These are phyloP conservation scores for Colletotrichum musicola DNA, from an alignment of 2,329 filamentous ascomycete genomes.

Conservation along the genomic window DNA sequence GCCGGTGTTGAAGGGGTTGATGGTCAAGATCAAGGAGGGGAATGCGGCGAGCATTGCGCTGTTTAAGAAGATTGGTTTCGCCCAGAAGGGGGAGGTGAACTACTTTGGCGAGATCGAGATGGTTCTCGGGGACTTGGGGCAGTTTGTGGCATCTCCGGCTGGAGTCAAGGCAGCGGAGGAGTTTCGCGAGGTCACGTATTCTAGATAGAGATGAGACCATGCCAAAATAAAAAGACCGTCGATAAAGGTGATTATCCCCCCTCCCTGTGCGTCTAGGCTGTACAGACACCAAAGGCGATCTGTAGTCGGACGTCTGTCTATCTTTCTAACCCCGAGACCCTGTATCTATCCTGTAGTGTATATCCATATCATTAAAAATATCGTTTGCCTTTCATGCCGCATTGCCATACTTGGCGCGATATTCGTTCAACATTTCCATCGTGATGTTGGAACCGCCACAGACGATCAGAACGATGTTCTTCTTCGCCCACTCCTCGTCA, in stretches of 20 bases:
- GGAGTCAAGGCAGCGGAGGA: conserved; percentile 13
- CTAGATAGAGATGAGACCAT: conserved; percentile 9
- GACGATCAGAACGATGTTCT: conserved; percentile 85
- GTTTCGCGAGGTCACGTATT: conserved; percentile 30
- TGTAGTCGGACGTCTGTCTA: neutral
- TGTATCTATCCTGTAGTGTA: too few relatives aligned
- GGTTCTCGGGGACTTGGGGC: conserved; percentile 51
- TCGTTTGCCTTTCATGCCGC: neutral
- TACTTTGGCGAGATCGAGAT: conserved; percentile 73
- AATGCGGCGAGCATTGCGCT: conserved; percentile 66
- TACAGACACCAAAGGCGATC: too few relatives aligned
- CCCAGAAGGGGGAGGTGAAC: conserved; percentile 64
- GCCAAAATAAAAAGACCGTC: too few relatives aligned
- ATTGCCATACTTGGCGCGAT: conserved; percentile 60
- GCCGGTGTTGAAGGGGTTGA: conserved; percentile 59
- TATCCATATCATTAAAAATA: neutral
- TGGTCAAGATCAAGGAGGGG: conserved; percentile 69
- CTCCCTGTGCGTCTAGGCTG: too few relatives aligned
- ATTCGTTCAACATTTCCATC: conserved; percentile 70
- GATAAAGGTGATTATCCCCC: too few relatives aligned
- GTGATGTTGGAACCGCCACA: conserved; percentile 83
- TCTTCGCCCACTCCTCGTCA: conserved; percentile 71
- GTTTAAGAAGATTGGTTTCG: conserved; percentile 66
- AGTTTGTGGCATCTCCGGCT: conserved; percentile 23
- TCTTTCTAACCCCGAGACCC: neutral